Percentiles rank a stretch among this genome's conserved stretches.
Evolutionary conservation across 2,329 filamentous ascomycete genomes (phyloP).

Genomic region (Colletotrichum sp.): DNA sequence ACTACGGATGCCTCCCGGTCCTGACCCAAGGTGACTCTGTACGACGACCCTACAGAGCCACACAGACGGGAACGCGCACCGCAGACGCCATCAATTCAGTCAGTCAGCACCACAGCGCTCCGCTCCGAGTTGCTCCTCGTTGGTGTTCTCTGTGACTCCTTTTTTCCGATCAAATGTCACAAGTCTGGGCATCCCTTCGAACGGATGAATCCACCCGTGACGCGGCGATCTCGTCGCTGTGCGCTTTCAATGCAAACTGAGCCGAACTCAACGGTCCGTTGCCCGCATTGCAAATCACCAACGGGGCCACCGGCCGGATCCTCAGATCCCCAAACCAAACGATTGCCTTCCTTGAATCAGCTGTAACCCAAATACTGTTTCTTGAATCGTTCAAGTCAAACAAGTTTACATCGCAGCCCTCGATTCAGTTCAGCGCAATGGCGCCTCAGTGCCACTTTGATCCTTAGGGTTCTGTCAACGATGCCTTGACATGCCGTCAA

Average conservation of each 20-base stretch:
- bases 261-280: background rate
- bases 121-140: background rate
- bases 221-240: background rate
- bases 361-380: background rate
- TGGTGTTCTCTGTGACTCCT: background rate
- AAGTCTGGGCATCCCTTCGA: slow-evolving; percentile 17
- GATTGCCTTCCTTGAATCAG: background rate
- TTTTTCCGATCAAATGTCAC: background rate
- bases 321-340: background rate
- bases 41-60: background rate
- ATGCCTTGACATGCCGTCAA: background rate
- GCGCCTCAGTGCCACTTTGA: background rate
- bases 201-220: slow-evolving; percentile 13
- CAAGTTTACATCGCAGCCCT: background rate
- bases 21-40: background rate
- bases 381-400: background rate
- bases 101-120: background rate
- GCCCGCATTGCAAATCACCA: background rate
- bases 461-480: background rate
- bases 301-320: background rate
- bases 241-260: background rate
- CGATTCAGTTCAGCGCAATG: background rate
- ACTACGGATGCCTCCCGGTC: background rate
- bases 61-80: background rate
- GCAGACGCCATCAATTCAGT: background rate